phyloP scores from a whole-genome alignment of 2,329 filamentous ascomycete species.

The Malbranchea cinnamomea region DNA sequence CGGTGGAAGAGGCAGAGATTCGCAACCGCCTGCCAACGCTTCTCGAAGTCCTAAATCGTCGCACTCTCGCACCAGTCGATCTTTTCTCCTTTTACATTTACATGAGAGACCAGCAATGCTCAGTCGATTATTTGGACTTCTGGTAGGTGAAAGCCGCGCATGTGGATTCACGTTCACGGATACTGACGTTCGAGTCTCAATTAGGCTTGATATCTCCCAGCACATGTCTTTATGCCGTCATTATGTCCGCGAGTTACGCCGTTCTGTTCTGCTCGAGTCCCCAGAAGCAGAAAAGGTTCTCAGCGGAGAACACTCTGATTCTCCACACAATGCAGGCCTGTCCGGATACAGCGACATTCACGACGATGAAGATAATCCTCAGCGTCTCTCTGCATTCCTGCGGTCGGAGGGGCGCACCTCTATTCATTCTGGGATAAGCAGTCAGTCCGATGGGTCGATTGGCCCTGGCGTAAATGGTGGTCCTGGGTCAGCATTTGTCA shows the following conservation, averaged over 20 bases:
- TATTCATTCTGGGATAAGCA: conserved; percentile 39
- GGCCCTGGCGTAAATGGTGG: too few species aligned
- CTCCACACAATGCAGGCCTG: conserved; percentile 32
- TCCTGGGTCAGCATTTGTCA: conserved; percentile 23
- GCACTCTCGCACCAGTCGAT: conserved; percentile 90
- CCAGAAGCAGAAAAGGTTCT: conserved; percentile 70
- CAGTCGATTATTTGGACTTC: conserved; percentile 95
- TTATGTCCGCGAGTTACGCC: conserved; percentile 86
- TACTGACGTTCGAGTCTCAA: conserved; percentile 1
- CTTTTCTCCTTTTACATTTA: conserved; percentile 99
- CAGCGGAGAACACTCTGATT: conserved; percentile 42
- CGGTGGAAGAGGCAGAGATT: conserved; percentile 26
- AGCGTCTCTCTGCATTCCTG: conserved; percentile 81
- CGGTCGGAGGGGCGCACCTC: conserved; percentile 40
- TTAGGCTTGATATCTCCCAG: conserved; percentile 95
- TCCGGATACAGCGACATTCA: conserved; percentile 32
- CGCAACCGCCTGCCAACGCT: conserved; percentile 85
- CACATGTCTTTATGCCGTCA: conserved; percentile 94
- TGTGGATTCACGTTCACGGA: not conserved
- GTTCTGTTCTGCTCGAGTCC: conserved; percentile 84
- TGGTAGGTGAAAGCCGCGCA: conserved; percentile 46
- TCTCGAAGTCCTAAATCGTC: conserved; percentile 86
- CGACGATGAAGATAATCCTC: conserved; percentile 59
- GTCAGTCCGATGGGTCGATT: too few species aligned
- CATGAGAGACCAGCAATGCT: conserved; percentile 96